Base-by-base conservation (phyloP, 1,284 basidiomycete species). In the Moesziomyces antarcticus region DNA sequence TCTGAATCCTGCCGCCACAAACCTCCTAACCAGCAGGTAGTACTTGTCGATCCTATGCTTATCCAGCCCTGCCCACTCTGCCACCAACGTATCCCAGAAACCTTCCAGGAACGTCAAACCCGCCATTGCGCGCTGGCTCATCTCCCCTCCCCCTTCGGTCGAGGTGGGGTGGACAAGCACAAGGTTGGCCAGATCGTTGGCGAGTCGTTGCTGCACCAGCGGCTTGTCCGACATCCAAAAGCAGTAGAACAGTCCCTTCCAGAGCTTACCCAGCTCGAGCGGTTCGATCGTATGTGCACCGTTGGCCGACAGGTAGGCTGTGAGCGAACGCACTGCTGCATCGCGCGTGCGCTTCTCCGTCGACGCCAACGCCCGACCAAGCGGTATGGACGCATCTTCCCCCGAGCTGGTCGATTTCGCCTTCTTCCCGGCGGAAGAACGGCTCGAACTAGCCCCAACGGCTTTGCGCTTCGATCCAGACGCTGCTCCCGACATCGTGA, bases 221-320 rank as follows among this genome's bases (percentile, higher is more conserved):
- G 96, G 95, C 84, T 99, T 99, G 86, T 99, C 96, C 3, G 94
- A 97, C 94, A 98, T 98, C 95, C 95, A 99, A 85, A 96, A 98
- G 59, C 82, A 97, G 85, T 97, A 98, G 85, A 97, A 99, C 53
- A 99, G 88, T 0, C 95, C 96, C 85, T 98, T 97, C 96, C 96
- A 98, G 40, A 98, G 85, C 85, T 94, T 97, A 64, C 89, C 88
- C 89, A 97, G 91, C 83, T 98, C 96, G 25, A 86, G 58, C 57
- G 90, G 88, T 20, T 89, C 85, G 44, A 94, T 75, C 77, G 52
- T 61, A 27, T 78, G 57, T n/a, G 79, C 59, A 56, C 79, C 75
- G 42, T 68, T 61, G 16, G 69, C 41, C 30, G 78, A 61, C 1
- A 83, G 55, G 83, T 95, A 96, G 1, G 87, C 84, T 0, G 90